phyloP scores from a whole-genome alignment of 164 flowering plant species.

The Magnolia sinica region DNA sequence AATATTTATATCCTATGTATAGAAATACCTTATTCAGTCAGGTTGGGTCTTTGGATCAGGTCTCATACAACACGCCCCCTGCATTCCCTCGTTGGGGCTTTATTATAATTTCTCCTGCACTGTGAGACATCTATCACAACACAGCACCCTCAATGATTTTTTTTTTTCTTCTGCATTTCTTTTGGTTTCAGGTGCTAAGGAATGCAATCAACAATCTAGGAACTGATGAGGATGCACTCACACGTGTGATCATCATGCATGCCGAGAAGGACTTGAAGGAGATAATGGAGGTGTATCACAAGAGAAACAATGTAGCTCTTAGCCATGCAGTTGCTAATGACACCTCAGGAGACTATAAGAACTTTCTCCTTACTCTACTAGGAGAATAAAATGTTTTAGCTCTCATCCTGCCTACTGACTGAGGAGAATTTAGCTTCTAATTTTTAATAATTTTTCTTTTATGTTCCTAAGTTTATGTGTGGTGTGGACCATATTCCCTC shows the following conservation, averaged over 20 bases:
- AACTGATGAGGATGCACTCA: slow-evolving; percentile 72
- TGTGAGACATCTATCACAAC: not conserved
- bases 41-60: no score
- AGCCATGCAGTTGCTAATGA: slow-evolving; percentile 61
- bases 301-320: slow-evolving; percentile 62
- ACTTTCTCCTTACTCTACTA: slow-evolving; percentile 65
- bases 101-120: no score
- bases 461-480: not conserved
- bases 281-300: slow-evolving; percentile 66
- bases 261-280: slow-evolving; percentile 73
- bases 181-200: slow-evolving; percentile 37
- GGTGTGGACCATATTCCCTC: not conserved
- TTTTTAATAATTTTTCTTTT: no score
- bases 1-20: no score
- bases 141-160: not conserved
- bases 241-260: slow-evolving; percentile 60
- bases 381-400: slow-evolving; percentile 32
- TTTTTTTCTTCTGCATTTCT: not conserved
- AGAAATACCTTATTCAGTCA: no score
- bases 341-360: slow-evolving; percentile 74
- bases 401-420: not conserved
- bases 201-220: slow-evolving; percentile 48
- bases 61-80: no score
- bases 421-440: not conserved
- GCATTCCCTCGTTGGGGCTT: no score